These are phyloP conservation scores for Cenchrus purpureus DNA, from an alignment of 176 grass and related monocot genomes.

Conservation along the genomic window DNA sequence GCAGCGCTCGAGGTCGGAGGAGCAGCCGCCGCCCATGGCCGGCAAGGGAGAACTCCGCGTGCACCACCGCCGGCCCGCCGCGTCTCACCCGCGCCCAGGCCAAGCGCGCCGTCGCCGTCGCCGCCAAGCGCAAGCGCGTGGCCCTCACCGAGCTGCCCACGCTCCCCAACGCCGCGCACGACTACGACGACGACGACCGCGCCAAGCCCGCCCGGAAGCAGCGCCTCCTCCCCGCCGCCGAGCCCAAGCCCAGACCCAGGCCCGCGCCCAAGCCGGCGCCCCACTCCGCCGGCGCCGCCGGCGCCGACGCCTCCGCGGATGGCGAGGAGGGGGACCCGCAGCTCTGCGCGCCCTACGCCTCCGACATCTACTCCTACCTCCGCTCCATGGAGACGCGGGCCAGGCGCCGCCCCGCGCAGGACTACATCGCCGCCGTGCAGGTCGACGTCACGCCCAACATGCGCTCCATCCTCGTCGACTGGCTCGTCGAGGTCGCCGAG, in stretches of 20 bases:
- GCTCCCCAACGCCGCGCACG: constrained; percentile 38
- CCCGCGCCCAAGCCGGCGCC: neutral
- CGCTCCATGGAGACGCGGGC: constrained; percentile 66
- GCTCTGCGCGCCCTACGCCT: constrained; percentile 59
- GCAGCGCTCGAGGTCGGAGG: constrained; percentile 39
- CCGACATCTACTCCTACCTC: constrained; percentile 82
- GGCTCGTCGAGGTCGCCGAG: constrained; percentile 76
- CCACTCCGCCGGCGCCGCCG: neutral
- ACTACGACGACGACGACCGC: neutral
- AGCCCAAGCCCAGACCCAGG: neutral
- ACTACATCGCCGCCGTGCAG: constrained; percentile 67
- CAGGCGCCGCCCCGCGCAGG: constrained; percentile 42
- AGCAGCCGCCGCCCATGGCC: constrained; percentile 39
- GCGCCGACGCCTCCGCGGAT: neutral
- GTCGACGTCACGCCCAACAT: constrained; percentile 58
- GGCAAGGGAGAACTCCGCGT: constrained; percentile 56
- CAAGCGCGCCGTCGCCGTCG: constrained; percentile 28
- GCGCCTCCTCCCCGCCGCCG: neutral
- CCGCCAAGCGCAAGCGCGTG: constrained; percentile 72
- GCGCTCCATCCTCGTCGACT: constrained; percentile 77
- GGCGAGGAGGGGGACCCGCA: constrained; percentile 44
- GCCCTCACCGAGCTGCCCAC: constrained; percentile 58
- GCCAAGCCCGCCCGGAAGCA: constrained; percentile 21
- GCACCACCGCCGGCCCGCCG: neutral
- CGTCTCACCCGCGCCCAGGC: constrained; percentile 57